These are phyloP conservation scores for Cornus kousa DNA, from an alignment of 148 eudicot genomes.

Conservation along the genomic window DNA sequence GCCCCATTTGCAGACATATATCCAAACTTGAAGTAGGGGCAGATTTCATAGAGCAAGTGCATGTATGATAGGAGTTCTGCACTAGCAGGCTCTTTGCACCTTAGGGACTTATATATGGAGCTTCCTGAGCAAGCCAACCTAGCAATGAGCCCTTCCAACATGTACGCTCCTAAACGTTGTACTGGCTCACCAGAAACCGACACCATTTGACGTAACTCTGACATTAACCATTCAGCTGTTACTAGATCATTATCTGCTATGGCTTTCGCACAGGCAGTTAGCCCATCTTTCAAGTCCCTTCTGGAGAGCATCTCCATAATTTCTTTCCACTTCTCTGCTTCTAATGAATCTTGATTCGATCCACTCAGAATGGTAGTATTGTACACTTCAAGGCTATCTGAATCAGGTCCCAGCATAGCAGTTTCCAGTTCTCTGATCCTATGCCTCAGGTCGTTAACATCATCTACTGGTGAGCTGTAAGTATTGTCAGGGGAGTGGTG, in stretches of 20 bases:
- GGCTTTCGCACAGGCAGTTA: constrained; percentile 54
- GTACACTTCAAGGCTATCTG: constrained; percentile 16
- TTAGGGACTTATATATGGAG: constrained; percentile 47
- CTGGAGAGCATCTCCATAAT: constrained; percentile 29
- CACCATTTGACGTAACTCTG: constrained; percentile 47
- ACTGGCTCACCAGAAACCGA: constrained; percentile 62
- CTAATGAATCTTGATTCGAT: constrained; percentile 5
- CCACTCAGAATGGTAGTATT: constrained; percentile 9
- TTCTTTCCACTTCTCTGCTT: constrained; percentile 26
- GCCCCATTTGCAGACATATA: constrained; percentile 66
- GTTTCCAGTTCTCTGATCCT: constrained; percentile 41
- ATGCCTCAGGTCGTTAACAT: constrained; percentile 22
- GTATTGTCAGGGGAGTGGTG: not conserved
- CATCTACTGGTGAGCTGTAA: constrained; percentile 4
- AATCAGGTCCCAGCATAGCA: constrained; percentile 45
- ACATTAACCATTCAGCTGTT: constrained; percentile 42
- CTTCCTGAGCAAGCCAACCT: constrained; percentile 46
- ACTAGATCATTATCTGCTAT: constrained; percentile 38
- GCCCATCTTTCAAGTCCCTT: constrained; percentile 38
- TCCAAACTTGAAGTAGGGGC: constrained; percentile 62
- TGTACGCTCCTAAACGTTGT: constrained; percentile 59
- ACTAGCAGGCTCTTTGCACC: constrained; percentile 52
- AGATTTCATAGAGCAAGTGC: constrained; percentile 53
- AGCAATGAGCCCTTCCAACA: constrained; percentile 64
- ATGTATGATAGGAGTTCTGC: constrained; percentile 47